A percentile compares a stretch with the other conserved stretches of the same genome.
These are phyloP conservation scores for Xylariaceae sp. DNA, from an alignment of 2,329 filamentous ascomycete species.

Conservation along the genomic window DNA sequence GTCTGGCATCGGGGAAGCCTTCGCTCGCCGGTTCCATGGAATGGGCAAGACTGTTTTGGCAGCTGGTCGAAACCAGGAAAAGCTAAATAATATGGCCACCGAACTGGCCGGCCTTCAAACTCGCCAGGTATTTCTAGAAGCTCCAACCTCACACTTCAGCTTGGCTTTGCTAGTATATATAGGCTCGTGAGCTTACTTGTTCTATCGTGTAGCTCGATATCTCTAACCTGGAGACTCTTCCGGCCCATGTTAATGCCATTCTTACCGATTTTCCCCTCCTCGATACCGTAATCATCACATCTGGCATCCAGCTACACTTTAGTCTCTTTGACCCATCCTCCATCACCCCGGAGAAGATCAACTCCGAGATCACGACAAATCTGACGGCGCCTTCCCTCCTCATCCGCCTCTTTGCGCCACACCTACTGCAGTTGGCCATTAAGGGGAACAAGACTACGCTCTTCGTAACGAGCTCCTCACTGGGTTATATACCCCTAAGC, in stretches of 20 bases:
- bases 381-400: slow-evolving; percentile 1
- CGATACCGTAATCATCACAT: slow-evolving; percentile 1
- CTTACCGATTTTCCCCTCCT: slow-evolving; percentile 1
- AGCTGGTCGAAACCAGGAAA: slow-evolving; percentile 22
- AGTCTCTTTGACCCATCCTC: not conserved
- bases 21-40: slow-evolving; percentile 20
- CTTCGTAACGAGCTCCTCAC: slow-evolving; percentile 40
- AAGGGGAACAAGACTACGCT: slow-evolving; percentile 28
- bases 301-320: not conserved
- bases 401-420: not conserved
- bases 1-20: slow-evolving; percentile 21
- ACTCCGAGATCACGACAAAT: not conserved
- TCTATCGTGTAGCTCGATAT: slow-evolving; percentile 25
- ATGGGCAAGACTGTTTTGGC: slow-evolving; percentile 24
- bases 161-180: too few species aligned
- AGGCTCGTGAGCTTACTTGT: too few species aligned
- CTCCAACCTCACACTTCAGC: too few species aligned
- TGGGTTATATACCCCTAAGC: slow-evolving; percentile 38
- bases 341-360: not conserved
- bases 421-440: not conserved
- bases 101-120: too few species aligned
- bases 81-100: too few species aligned
- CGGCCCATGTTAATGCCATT: not conserved
- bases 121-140: too few species aligned
- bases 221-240: slow-evolving; percentile 2